Base-by-base conservation (phyloP, 345 rosid genomes). In the Mallotus nudiflorus region DNA sequence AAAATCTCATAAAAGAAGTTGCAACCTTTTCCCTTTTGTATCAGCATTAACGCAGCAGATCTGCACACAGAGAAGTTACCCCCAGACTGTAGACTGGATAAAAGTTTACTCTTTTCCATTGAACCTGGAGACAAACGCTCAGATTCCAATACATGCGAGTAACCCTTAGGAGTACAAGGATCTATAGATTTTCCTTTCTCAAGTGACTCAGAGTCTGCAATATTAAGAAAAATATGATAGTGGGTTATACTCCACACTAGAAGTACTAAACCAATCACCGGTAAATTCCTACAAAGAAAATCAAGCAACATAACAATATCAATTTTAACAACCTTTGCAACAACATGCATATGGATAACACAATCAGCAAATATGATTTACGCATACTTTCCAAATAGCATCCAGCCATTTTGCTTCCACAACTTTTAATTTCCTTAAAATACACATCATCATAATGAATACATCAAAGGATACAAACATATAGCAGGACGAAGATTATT, bases 41-140 rank as follows among this genome's bases (percentile, higher is more conserved):
- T 82, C 59, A 92, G 77, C 33, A 53, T 62, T 8, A 83, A 68
- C 22, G 93, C 84, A 57, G 89, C 92, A 40, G 97, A 83, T 79
- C 97, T 89, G 81, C 99, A 95, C 74, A 86, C 77, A 6, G 99
- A 89, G 82, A 90, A 95, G 86, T 92, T 89, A 52, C 99, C 99
- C 78, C 67, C 74, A 22, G 92, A 81, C 59, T 84, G 82, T 81
- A 90, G 71, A 57, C 73, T 59, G 15, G 85, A 71, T 60, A 75
- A n/a, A 73, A 71, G 56, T 22, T 59, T 77, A 50, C 70, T 73
- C 66, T 77, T 76, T 70, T 77, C 84, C 61, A 76, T 71, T 48
- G 83, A 73, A 72, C 76, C 92, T 3, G 90, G 69, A 10, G 81
- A 81, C 52, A 74, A 73, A 64, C 72, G 77, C 67, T 27, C 75